Percentiles rank a stretch among this genome's conserved stretches.
phyloP scores from a whole-genome alignment of 805 yeast genomes.

The Metschnikowia chrysomelidarum region DNA sequence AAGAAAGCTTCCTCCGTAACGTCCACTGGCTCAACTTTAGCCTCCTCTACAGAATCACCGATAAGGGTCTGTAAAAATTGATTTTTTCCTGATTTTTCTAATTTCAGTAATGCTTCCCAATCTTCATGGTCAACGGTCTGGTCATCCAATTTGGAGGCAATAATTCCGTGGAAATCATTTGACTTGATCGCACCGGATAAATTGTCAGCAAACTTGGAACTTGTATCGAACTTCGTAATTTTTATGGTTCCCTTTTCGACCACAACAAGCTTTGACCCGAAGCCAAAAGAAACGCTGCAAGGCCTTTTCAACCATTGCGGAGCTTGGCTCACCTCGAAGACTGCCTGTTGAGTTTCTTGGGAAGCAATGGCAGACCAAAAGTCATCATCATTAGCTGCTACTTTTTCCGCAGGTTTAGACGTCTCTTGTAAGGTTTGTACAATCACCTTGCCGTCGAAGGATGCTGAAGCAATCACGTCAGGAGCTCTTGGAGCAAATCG shows the following conservation, averaged over 20 bases:
- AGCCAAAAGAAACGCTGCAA: constrained; percentile 78
- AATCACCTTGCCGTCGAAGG: constrained; percentile 79
- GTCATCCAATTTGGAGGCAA: constrained; percentile 49
- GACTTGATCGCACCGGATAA: constrained; percentile 58
- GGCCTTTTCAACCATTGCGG: constrained; percentile 86
- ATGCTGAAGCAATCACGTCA: constrained; percentile 83
- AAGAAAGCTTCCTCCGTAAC: constrained; percentile 34
- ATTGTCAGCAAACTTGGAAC: constrained; percentile 22
- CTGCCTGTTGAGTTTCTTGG: constrained; percentile 70
- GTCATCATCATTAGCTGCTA: constrained; percentile 59
- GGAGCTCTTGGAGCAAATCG: constrained; percentile 87
- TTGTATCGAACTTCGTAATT: constrained; percentile 42
- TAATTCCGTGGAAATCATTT: constrained; percentile 52
- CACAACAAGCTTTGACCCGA: constrained; percentile 83
- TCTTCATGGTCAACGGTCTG: constrained; percentile 48
- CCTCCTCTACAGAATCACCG: constrained; percentile 20
- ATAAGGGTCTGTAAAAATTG: constrained; percentile 40
- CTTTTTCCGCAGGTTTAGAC: constrained; percentile 50
- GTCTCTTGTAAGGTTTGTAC: constrained; percentile 90
- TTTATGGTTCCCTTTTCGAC: constrained; percentile 46
- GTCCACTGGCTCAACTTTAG: constrained; percentile 5
- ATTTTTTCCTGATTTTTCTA: constrained; percentile 50
- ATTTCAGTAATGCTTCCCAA: constrained; percentile 60
- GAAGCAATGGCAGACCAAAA: constrained; percentile 81
- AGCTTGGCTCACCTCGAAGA: constrained; percentile 70